These are phyloP conservation scores for Hyaloscypha hepaticicola DNA, from an alignment of 495 filamentous ascomycete species.

Conservation along the genomic window DNA sequence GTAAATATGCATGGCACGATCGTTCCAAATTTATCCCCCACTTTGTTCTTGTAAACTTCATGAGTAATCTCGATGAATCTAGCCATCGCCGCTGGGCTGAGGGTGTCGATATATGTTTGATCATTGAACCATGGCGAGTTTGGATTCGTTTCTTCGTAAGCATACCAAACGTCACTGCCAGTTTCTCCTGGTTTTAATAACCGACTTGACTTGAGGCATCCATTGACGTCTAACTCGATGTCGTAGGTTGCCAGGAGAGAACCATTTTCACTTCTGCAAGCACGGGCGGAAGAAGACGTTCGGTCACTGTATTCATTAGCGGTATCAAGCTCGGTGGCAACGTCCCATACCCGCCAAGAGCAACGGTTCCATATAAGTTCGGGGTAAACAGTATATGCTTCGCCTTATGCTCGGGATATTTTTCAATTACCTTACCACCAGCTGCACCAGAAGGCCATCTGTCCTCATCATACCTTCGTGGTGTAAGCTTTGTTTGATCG, in stretches of 20 bases:
- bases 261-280: no score
- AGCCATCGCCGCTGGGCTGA: slow-evolving; percentile 26
- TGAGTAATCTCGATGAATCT: slow-evolving; percentile 32
- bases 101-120: slow-evolving; percentile 31
- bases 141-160: slow-evolving; percentile 29
- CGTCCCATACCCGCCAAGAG: no score
- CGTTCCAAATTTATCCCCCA: slow-evolving; percentile 30
- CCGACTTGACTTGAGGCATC: no score
- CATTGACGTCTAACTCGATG: no score
- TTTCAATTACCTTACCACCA: slow-evolving; percentile 25
- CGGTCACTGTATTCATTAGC: no score
- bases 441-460: slow-evolving; percentile 31
- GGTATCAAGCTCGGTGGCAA: no score
- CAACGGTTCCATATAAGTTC: slow-evolving; percentile 17
- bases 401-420: slow-evolving; percentile 22
- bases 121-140: slow-evolving; percentile 31
- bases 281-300: no score
- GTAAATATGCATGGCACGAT: slow-evolving; percentile 32
- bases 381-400: slow-evolving; percentile 31
- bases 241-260: no score
- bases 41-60: slow-evolving; percentile 29
- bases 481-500: no score
- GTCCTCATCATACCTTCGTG: slow-evolving; percentile 35
- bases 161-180: slow-evolving; percentile 23
- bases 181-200: no score